Percentiles rank a stretch among this genome's conserved stretches.
Evolutionary conservation across 768 basidiomycete genomes (phyloP).

Genomic region (Naganishia friedmannii): DNA sequence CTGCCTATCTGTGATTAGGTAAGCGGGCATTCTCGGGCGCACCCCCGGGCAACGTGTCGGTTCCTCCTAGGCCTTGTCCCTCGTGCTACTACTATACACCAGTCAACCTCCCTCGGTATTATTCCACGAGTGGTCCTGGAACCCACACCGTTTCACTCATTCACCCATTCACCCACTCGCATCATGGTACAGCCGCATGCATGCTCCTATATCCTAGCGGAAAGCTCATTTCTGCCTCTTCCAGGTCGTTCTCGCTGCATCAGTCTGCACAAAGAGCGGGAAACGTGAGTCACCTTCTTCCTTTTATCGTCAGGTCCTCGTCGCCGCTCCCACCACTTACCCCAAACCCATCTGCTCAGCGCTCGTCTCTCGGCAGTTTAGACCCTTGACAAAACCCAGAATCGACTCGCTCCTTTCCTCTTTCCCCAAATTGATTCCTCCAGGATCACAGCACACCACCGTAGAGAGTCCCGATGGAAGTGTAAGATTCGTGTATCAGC

Average conservation of each 20-base stretch:
- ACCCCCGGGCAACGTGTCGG: constrained; percentile 1
- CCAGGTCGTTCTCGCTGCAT: constrained; percentile 50
- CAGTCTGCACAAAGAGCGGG: constrained; percentile 50
- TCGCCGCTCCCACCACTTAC: neutral
- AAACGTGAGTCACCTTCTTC: constrained; percentile 44
- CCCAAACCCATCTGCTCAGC: constrained; percentile 56
- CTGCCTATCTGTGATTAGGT: neutral
- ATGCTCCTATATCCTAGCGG: no score
- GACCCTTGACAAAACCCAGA: constrained; percentile 76
- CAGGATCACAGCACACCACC: constrained; percentile 92
- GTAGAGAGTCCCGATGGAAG: constrained; percentile 76
- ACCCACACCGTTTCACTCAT: no score
- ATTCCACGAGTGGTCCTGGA: no score
- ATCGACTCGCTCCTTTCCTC: constrained; percentile 94
- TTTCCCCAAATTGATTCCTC: constrained; percentile 94
- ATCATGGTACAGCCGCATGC: no score
- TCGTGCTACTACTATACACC: neutral
- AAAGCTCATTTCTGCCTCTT: neutral
- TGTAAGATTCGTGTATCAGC: constrained; percentile 94
- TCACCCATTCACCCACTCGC: no score
- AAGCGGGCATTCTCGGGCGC: neutral
- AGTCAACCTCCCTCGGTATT: no score
- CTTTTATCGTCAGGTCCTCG: no score
- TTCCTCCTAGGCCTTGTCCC: neutral
- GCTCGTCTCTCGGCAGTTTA: constrained; percentile 92